Conservation (phyloP, 2,329 filamentous ascomycete genomes). For the Pseudofabraea citricarpa region DNA sequence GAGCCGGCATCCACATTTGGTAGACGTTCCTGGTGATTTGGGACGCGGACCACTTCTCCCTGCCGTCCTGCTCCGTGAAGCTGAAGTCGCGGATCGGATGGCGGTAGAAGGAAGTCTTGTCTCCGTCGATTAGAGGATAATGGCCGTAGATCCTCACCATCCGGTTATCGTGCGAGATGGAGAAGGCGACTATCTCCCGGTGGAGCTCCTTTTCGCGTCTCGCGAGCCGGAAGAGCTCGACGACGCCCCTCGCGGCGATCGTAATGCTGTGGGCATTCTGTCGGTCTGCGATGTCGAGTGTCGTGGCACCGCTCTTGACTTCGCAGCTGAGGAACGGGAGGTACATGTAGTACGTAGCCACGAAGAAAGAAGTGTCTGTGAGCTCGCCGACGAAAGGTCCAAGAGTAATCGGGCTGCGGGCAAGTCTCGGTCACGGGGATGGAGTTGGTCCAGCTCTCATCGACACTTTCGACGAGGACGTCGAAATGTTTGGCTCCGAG, state of each 20-base stretch:
- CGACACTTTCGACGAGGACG: constrained; percentile 33
- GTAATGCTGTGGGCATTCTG: too few relatives aligned
- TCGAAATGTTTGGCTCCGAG: constrained; percentile 21
- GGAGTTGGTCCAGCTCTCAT: constrained; percentile 37
- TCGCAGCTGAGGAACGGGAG: constrained; percentile 45
- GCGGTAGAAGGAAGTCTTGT: constrained; percentile 20
- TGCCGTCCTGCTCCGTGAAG: constrained; percentile 20
- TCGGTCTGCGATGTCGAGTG: constrained; percentile 32
- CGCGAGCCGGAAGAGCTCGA: too few relatives aligned
- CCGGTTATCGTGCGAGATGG: constrained; percentile 16
- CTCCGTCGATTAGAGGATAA: constrained; percentile 20
- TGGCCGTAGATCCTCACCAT: constrained; percentile 28
- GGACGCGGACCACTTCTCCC: constrained; percentile 21
- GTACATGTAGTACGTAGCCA: constrained; percentile 41
- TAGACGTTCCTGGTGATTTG: constrained; percentile 25
- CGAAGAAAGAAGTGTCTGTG: constrained; percentile 22
- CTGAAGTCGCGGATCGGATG: constrained; percentile 22
- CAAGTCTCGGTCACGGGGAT: constrained; percentile 30
- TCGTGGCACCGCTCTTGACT: constrained; percentile 37
- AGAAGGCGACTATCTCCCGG: too few relatives aligned
- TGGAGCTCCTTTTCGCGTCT: too few relatives aligned
- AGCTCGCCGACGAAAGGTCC: constrained; percentile 31
- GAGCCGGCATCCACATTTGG: constrained; percentile 23
- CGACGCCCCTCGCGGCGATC: too few relatives aligned
- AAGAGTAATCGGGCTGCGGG: constrained; percentile 42